Percentiles rank a stretch among this genome's conserved stretches.
phyloP scores from a whole-genome alignment of 2,329 filamentous ascomycete genomes.

The Aureobasidium melanogenum region DNA sequence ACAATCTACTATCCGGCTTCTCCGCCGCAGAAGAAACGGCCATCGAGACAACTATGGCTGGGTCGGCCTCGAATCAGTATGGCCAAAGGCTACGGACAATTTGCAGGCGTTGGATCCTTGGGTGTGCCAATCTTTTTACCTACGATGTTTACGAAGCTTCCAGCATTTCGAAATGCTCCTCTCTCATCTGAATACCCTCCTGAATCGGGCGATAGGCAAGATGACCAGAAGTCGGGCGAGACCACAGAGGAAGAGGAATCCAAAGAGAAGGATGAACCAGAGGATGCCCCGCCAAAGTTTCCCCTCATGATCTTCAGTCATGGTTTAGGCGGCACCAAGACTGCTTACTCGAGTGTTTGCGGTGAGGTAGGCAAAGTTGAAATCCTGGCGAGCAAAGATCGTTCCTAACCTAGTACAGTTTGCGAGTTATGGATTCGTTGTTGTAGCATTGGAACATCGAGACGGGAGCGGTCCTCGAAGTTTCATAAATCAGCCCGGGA shows the following conservation, averaged over 20 bases:
- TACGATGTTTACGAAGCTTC: slow-evolving; percentile 57
- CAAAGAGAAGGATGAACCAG: slow-evolving; percentile 9
- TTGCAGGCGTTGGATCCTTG: slow-evolving; percentile 43
- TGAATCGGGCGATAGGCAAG: slow-evolving; percentile 29
- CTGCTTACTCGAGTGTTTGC: slow-evolving; percentile 54
- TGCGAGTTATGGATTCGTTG: slow-evolving; percentile 57
- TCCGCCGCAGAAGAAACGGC: slow-evolving; percentile 30
- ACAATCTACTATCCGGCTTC: slow-evolving; percentile 56
- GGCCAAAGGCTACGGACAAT: slow-evolving; percentile 54
- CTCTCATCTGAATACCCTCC: slow-evolving; percentile 44
- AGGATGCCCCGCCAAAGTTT: slow-evolving; percentile 41
- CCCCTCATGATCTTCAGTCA: slow-evolving; percentile 59
- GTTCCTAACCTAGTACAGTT: slow-evolving; percentile 28
- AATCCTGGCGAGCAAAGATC: not conserved
- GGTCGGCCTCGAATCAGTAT: slow-evolving; percentile 48
- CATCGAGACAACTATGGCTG: slow-evolving; percentile 53
- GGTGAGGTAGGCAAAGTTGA: slow-evolving; percentile 37
- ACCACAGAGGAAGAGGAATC: not conserved
- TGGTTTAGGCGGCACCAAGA: slow-evolving; percentile 55
- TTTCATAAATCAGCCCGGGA: slow-evolving; percentile 48
- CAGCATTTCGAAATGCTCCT: slow-evolving; percentile 53
- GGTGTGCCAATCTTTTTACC: slow-evolving; percentile 46
- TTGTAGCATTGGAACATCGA: slow-evolving; percentile 56
- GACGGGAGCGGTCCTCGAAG: slow-evolving; percentile 56
- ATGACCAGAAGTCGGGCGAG: slow-evolving; percentile 28